These are phyloP conservation scores for Axilococcus clingmanii DNA, from an alignment of 139 green algal species.

Conservation along the genomic window DNA sequence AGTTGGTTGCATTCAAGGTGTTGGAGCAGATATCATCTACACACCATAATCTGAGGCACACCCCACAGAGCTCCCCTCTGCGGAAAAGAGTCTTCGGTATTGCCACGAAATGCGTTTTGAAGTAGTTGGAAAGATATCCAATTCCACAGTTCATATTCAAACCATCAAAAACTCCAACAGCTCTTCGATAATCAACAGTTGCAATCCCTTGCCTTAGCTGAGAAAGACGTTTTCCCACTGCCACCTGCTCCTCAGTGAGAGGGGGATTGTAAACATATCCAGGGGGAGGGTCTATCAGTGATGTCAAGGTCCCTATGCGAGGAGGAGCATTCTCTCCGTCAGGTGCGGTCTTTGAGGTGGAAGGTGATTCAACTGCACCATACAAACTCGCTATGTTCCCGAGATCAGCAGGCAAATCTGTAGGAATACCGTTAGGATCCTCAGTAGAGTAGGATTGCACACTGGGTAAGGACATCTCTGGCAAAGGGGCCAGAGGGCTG, in stretches of 20 bases:
- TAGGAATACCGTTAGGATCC: too few relatives aligned
- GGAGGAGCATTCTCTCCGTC: background rate
- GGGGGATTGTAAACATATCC: background rate
- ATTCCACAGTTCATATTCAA: slow-evolving; percentile 18
- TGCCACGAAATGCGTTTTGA: slow-evolving; percentile 19
- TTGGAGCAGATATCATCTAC: slow-evolving; percentile 9
- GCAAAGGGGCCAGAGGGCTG: too few relatives aligned
- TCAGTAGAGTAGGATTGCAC: too few relatives aligned
- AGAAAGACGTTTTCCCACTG: background rate
- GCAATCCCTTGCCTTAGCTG: background rate
- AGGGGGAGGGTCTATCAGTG: too few relatives aligned
- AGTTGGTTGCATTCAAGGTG: background rate
- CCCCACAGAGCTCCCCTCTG: slow-evolving; percentile 8
- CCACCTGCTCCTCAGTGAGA: slow-evolving; percentile 1
- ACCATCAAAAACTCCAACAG: slow-evolving; percentile 12
- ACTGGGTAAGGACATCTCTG: too few relatives aligned
- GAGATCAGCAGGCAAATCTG: too few relatives aligned
- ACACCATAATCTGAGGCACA: slow-evolving; percentile 17
- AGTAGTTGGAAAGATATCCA: slow-evolving; percentile 13
- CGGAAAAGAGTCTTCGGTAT: slow-evolving; percentile 4
- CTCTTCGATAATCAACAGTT: slow-evolving; percentile 6
- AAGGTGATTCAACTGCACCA: background rate
- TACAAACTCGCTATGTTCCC: too few relatives aligned
- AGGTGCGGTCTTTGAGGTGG: background rate
- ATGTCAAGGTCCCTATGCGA: too few relatives aligned